phyloP scores from a whole-genome alignment of 257 asterid species.

The Plectranthus barbatus region DNA sequence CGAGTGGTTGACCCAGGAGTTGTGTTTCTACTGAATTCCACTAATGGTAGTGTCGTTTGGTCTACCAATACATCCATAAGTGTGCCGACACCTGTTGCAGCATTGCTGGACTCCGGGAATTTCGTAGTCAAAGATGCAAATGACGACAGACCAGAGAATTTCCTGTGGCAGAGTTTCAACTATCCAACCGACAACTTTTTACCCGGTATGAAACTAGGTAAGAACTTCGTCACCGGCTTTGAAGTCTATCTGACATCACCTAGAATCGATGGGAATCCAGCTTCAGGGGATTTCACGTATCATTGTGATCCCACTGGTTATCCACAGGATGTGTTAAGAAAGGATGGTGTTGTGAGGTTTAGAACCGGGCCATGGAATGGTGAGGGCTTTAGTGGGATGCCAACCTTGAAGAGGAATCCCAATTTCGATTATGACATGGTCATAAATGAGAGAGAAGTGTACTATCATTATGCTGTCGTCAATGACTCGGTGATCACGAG shows the following conservation, averaged over 20 bases:
- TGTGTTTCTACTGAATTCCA: conserved; percentile 22
- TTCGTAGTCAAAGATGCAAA: conserved; percentile 38
- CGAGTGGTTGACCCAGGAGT: conserved; percentile 14
- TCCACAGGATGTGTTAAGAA: conserved; percentile 21
- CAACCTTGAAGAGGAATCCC: background rate
- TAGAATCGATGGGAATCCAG: conserved; percentile 32
- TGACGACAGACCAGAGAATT: conserved; percentile 14
- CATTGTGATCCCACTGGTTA: conserved; percentile 26
- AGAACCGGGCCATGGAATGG: conserved; percentile 41
- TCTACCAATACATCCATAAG: conserved; percentile 25
- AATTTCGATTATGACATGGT: background rate
- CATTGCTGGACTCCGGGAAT: conserved; percentile 44
- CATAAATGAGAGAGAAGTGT: conserved; percentile 4
- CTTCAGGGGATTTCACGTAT: conserved; percentile 22
- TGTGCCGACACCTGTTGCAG: conserved; percentile 21
- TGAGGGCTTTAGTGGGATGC: conserved; percentile 18
- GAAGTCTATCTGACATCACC: conserved; percentile 29
- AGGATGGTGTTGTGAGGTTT: background rate
- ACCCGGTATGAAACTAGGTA: conserved; percentile 48
- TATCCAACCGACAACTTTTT: conserved; percentile 35
- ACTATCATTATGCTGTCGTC: background rate
- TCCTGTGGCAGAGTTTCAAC: conserved; percentile 50
- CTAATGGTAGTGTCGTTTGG: conserved; percentile 23
- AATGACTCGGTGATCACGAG: background rate
- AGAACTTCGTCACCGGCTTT: conserved; percentile 16